Evolutionary conservation across 805 yeast species (phyloP).

Genomic region (Saturnispora gosingensis): DNA sequence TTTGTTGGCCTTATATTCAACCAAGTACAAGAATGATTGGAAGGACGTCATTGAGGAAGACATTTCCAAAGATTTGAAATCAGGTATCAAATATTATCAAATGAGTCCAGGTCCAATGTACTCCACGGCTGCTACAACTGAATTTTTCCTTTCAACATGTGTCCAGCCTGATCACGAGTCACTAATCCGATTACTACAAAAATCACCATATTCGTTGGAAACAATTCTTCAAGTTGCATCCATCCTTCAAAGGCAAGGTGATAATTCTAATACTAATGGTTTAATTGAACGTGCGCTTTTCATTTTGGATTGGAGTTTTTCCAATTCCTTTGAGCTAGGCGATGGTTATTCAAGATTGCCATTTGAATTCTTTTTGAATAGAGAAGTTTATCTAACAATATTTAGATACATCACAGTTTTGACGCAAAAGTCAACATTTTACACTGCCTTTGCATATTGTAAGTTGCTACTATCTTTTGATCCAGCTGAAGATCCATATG

Average conservation of each 20-base stretch:
- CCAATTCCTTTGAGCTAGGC: constrained; percentile 47
- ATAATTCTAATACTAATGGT: constrained; percentile 62
- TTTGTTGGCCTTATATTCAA: constrained; percentile 29
- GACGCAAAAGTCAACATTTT: constrained; percentile 68
- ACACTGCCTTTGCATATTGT: constrained; percentile 69
- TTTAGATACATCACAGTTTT: constrained; percentile 63
- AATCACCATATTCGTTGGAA: constrained; percentile 65
- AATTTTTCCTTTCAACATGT: constrained; percentile 49
- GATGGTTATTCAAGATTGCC: constrained; percentile 61
- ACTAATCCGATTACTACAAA: constrained; percentile 47
- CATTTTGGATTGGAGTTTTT: constrained; percentile 68
- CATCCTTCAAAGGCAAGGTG: constrained; percentile 69
- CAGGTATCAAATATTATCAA: constrained; percentile 48
- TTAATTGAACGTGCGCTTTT: constrained; percentile 69
- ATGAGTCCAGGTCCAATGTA: constrained; percentile 30
- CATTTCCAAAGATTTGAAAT: constrained; percentile 28
- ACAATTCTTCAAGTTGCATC: constrained; percentile 72
- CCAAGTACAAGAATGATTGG: constrained; percentile 34
- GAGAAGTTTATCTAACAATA: constrained; percentile 66
- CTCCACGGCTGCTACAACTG: constrained; percentile 32
- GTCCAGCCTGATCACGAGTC: constrained; percentile 75
- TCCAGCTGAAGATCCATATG: constrained; percentile 78
- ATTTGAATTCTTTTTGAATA: constrained; percentile 61
- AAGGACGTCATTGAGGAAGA: constrained; percentile 38
- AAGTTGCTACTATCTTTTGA: constrained; percentile 56